Conservation (phyloP, 2,329 filamentous ascomycete species). For the Cladosporium sp. region DNA sequence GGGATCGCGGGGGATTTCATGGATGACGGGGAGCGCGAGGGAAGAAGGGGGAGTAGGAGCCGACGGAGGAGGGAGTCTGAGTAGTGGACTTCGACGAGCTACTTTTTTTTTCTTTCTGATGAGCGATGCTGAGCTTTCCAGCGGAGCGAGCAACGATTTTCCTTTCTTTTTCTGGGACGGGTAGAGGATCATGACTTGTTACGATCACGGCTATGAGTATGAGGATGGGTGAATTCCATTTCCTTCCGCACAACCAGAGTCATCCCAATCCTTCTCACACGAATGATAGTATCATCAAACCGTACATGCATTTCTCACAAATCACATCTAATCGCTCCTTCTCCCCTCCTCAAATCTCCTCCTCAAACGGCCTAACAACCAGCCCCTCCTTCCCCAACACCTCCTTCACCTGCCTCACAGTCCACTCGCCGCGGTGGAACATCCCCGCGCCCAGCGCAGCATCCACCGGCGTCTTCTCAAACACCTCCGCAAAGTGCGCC, state of each 20-base stretch:
- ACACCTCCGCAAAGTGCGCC: constrained; percentile 84
- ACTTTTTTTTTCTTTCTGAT: too few relatives aligned
- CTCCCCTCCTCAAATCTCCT: constrained; percentile 24
- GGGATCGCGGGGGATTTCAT: not conserved
- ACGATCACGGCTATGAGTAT: too few relatives aligned
- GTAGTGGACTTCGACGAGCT: too few relatives aligned
- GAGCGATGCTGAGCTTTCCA: too few relatives aligned
- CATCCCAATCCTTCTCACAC: too few relatives aligned
- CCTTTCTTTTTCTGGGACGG: too few relatives aligned
- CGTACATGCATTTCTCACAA: not conserved
- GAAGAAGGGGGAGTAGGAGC: constrained; percentile 1
- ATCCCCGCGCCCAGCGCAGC: constrained; percentile 93
- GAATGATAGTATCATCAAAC: not conserved
- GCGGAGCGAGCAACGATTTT: too few relatives aligned
- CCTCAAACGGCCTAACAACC: constrained; percentile 73
- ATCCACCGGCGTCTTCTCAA: constrained; percentile 76
- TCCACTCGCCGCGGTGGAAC: constrained; percentile 95
- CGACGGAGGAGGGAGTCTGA: not conserved
- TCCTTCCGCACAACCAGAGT: too few relatives aligned
- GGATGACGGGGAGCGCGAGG: not conserved
- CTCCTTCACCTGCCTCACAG: constrained; percentile 88
- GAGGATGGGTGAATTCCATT: too few relatives aligned
- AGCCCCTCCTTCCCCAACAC: constrained; percentile 65
- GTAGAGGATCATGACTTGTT: too few relatives aligned
- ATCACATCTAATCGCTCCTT: not conserved